Percentiles rank a stretch among this genome's conserved stretches.
These are phyloP conservation scores for Trichaptum fuscoviolaceum DNA, from an alignment of 768 basidiomycete genomes.

Conservation along the genomic window DNA sequence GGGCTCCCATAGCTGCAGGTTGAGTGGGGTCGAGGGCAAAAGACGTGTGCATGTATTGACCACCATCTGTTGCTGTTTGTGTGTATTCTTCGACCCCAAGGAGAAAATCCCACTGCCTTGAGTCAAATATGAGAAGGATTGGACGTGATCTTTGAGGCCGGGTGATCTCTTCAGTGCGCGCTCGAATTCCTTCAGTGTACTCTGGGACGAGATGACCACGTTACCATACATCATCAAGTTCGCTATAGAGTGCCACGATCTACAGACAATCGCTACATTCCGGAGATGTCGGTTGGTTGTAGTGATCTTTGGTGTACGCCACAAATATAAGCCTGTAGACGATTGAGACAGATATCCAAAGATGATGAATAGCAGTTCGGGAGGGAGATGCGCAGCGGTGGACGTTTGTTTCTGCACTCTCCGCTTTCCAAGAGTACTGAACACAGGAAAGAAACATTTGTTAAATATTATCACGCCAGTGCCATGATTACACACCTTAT, in stretches of 20 bases:
- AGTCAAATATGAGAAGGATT: not conserved
- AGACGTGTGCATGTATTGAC: not conserved
- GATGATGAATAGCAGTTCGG: not conserved
- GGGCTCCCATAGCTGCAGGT: not conserved
- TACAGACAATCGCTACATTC: not conserved
- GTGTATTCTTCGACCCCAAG: not conserved
- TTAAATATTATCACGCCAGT: not conserved
- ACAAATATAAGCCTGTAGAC: not conserved
- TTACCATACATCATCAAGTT: not conserved
- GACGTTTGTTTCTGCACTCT: not conserved
- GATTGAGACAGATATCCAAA: not conserved
- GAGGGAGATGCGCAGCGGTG: not conserved
- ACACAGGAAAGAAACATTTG: not conserved
- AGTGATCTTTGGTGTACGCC: not conserved
- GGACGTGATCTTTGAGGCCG: not conserved
- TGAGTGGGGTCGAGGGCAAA: not conserved
- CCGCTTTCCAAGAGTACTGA: not conserved
- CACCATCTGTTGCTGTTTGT: not conserved
- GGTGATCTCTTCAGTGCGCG: not conserved
- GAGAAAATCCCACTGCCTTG: not conserved
- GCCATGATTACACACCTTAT: not conserved
- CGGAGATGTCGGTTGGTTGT: not conserved
- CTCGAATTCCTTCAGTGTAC: not conserved
- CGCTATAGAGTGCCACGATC: not conserved
- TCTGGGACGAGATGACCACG: not conserved